Base-by-base conservation (phyloP, 2,329 filamentous ascomycete genomes). In the Thyridium curvatum region DNA sequence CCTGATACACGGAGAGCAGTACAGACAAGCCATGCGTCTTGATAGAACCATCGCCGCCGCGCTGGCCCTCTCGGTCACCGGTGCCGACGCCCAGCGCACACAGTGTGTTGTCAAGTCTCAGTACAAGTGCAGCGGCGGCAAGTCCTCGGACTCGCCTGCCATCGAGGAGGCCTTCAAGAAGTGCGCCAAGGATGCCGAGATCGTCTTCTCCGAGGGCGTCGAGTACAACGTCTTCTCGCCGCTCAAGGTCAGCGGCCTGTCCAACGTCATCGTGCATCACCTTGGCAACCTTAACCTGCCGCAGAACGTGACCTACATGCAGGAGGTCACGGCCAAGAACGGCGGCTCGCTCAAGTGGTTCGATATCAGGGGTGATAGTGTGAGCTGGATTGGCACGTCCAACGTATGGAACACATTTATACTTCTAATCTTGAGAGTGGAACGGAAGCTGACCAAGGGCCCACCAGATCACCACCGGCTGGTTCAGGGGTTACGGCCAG, bases 401-500 rank as follows among this genome's bases (percentile, higher is more conserved):
- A 55, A 64, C 40, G 50, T 62, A 26, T 26, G 21, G 6, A n/a
- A n/a, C n/a, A n/a, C n/a, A n/a, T 26, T 10, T 26, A 6, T 26
- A 10, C 21, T 26, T 26, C 21, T 26, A 6, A 6, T 26, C 10
- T 26, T 26, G 21, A 26, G 30, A 53, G 38, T n/a, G n/a, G n/a
- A n/a, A n/a, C n/a, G n/a, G n/a, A n/a, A n/a, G n/a, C n/a, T n/a
- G n/a, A n/a, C n/a, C n/a, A n/a, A n/a, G n/a, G n/a, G n/a, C n/a
- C n/a, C 10, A 14, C 14, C n/a, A 49, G 47, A 44, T 41, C 39
- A 38, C 41, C 3, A 39, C 40, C n/a, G 64, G 65, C 38, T 68
- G 64, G 64, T 66, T 69, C 43, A 57, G 66, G 40, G 66, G 61
- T 3, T 63, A 68, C 37, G 65, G 65, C 17, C 64, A 68, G 46